Evolutionary conservation across 805 yeast species (phyloP).

Genomic region (Candida piceae): DNA sequence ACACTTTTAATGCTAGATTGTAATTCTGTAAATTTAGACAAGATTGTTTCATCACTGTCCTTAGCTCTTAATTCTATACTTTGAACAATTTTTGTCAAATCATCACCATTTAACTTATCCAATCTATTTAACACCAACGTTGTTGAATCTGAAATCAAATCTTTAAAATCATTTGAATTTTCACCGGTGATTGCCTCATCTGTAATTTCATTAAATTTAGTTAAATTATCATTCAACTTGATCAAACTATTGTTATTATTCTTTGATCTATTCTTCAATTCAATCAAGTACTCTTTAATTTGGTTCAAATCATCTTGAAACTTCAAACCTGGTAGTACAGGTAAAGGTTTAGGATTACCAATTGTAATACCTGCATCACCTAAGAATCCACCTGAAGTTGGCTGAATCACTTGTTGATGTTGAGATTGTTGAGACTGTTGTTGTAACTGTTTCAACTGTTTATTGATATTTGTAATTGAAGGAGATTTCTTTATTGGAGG

Average conservation of each 20-base stretch:
- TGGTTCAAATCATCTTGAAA: conserved; percentile 17
- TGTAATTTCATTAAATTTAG: conserved; percentile 12
- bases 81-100: too few relatives aligned
- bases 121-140: too few relatives aligned
- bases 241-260: conserved; percentile 16
- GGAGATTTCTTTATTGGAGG: conserved; percentile 20
- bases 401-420: neutral
- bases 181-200: too few relatives aligned
- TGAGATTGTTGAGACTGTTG: too few relatives aligned
- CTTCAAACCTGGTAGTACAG: conserved; percentile 17
- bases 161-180: too few relatives aligned
- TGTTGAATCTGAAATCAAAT: too few relatives aligned
- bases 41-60: too few relatives aligned
- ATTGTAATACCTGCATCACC: conserved; percentile 2
- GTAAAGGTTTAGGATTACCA: conserved; percentile 18
- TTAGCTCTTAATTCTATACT: too few relatives aligned
- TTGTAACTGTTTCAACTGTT: conserved; percentile 12
- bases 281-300: conserved; percentile 12
- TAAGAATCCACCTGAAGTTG: conserved; percentile 3
- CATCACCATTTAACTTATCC: too few relatives aligned
- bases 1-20: too few relatives aligned
- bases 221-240: conserved; percentile 18
- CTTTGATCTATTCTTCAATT: conserved; percentile 17
- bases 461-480: conserved; percentile 16
- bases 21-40: too few relatives aligned